phyloP scores from a whole-genome alignment of 495 filamentous ascomycete species.

The Amphirosellinia nigrospora region DNA sequence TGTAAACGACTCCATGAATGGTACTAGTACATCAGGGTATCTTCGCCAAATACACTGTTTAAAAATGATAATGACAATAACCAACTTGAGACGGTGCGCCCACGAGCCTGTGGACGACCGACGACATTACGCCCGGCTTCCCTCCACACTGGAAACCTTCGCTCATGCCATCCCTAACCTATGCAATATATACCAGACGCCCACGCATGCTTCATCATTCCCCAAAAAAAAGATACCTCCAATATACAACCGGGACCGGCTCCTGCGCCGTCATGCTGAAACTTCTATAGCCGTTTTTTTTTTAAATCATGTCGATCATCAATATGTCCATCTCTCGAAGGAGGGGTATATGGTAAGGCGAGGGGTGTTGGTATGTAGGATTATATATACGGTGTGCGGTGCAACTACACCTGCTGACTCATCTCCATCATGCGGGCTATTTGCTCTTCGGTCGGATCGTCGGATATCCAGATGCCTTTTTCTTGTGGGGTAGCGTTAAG shows the following conservation, averaged over 20 bases:
- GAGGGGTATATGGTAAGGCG: not conserved
- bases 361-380: not conserved
- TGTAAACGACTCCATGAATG: conserved; percentile 12
- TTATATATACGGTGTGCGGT: not conserved
- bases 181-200: conserved; percentile 27
- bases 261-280: conserved; percentile 11
- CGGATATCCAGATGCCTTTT: conserved; percentile 77
- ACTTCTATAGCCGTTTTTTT: conserved; percentile 26
- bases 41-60: conserved; percentile 15
- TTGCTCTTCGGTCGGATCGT: conserved; percentile 57
- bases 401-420: conserved; percentile 28
- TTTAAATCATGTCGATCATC: conserved; percentile 24
- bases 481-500: conserved; percentile 78
- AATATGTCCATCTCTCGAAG: conserved; percentile 3
- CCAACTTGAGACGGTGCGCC: not conserved
- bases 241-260: conserved; percentile 23
- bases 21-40: conserved; percentile 26
- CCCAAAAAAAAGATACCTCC: conserved; percentile 6
- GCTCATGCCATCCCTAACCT: conserved; percentile 7
- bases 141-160: not conserved
- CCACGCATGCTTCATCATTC: conserved; percentile 22
- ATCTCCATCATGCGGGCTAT: conserved; percentile 51
- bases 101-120: conserved; percentile 15
- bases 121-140: conserved; percentile 5
- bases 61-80: conserved; percentile 9